phyloP scores from a whole-genome alignment of 768 basidiomycete species.

The Suillus alpinus region DNA sequence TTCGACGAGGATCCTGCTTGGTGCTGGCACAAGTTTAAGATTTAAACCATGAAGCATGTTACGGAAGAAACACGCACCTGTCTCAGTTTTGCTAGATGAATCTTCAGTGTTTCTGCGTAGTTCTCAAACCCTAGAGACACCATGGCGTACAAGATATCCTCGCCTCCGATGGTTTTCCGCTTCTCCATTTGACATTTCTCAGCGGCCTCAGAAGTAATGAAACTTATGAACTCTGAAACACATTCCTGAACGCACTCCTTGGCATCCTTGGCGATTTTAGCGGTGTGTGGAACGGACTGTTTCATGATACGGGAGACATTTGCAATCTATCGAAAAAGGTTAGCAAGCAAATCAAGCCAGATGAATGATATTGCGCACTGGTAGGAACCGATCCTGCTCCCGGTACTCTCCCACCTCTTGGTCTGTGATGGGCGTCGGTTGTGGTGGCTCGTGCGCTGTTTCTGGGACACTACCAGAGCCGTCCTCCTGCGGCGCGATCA shows the following conservation, averaged over 20 bases:
- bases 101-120: slow-evolving; percentile 88
- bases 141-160: slow-evolving; percentile 98
- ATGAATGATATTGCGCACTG: slow-evolving; percentile 48
- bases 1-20: slow-evolving; percentile 28
- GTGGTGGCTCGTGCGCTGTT: slow-evolving; percentile 41
- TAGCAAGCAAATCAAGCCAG: not conserved
- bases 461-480: slow-evolving; percentile 30
- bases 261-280: slow-evolving; percentile 97
- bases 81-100: slow-evolving; percentile 87
- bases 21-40: slow-evolving; percentile 12
- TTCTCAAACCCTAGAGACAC: slow-evolving; percentile 89
- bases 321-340: slow-evolving; percentile 63
- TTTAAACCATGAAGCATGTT: not conserved
- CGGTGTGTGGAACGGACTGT: slow-evolving; percentile 78
- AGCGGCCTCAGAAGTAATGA: slow-evolving; percentile 95
- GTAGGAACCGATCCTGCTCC: slow-evolving; percentile 94
- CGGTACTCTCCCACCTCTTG: slow-evolving; percentile 92
- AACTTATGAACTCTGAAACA: slow-evolving; percentile 96
- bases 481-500: slow-evolving; percentile 43
- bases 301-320: slow-evolving; percentile 99
- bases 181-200: slow-evolving; percentile 95
- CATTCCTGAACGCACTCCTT: slow-evolving; percentile 99
- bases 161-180: slow-evolving; percentile 96
- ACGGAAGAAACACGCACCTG: slow-evolving; percentile 48
- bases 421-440: slow-evolving; percentile 78